phyloP scores from a whole-genome alignment of 345 rosid genomes.

The Nephelium lappaceum region DNA sequence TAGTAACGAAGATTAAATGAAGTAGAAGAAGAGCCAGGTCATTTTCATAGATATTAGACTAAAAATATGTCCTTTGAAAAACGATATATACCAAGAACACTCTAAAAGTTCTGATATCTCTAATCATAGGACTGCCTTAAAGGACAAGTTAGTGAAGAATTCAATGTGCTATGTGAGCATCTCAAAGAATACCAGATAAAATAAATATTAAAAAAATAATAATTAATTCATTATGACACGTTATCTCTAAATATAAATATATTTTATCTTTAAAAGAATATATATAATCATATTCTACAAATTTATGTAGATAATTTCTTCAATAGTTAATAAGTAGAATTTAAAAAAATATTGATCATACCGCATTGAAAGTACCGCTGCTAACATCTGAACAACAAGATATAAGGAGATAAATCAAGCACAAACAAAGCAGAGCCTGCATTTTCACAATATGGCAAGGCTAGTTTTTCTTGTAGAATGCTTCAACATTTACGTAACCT shows the following conservation, averaged over 20 bases:
- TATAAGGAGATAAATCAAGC: neutral
- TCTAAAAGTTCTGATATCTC: neutral
- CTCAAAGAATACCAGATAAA: neutral
- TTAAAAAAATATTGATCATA: too few relatives aligned
- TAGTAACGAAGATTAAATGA: too few relatives aligned
- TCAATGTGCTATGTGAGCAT: neutral
- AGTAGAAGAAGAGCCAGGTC: too few relatives aligned
- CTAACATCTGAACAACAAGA: neutral
- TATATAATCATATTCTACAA: too few relatives aligned
- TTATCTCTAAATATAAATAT: too few relatives aligned
- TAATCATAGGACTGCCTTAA: neutral
- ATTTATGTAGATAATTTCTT: too few relatives aligned
- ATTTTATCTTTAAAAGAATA: too few relatives aligned
- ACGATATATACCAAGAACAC: too few relatives aligned
- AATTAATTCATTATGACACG: too few relatives aligned
- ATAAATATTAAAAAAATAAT: too few relatives aligned
- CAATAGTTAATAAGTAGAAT: too few relatives aligned
- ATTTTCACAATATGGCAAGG: conserved; percentile 20
- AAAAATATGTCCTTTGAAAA: neutral
- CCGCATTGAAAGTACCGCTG: neutral
- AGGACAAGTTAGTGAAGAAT: neutral
- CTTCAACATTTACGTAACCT: neutral
- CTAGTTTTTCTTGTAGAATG: neutral
- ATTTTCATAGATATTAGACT: too few relatives aligned
- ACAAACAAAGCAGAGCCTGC: neutral